These are phyloP conservation scores for Fraxinus pennsylvanica DNA, from an alignment of 257 asterid genomes.

Conservation along the genomic window DNA sequence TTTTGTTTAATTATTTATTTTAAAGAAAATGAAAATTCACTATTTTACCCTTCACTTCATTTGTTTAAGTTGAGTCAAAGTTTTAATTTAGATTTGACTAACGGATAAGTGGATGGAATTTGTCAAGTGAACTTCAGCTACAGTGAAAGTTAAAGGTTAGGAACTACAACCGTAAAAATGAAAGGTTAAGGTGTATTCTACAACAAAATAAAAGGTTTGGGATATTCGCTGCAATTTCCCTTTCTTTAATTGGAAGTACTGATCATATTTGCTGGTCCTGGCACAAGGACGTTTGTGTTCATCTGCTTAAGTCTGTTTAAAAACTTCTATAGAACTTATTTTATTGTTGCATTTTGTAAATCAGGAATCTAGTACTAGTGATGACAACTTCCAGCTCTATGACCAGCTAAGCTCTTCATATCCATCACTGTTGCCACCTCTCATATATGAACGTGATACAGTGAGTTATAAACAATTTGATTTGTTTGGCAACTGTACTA, in stretches of 20 bases:
- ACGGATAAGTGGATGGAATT: too few relatives aligned
- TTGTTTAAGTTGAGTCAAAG: too few relatives aligned
- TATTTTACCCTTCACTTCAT: too few relatives aligned
- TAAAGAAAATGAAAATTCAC: too few relatives aligned
- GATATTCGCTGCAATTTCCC: too few relatives aligned
- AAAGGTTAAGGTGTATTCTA: too few relatives aligned
- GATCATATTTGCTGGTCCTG: not conserved
- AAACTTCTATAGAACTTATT: not conserved
- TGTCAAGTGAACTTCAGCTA: too few relatives aligned
- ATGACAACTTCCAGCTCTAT: slow-evolving; percentile 59
- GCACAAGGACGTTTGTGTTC: not conserved
- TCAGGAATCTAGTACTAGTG: slow-evolving; percentile 51
- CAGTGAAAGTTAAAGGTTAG: too few relatives aligned
- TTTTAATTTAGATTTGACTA: too few relatives aligned
- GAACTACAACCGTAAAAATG: too few relatives aligned
- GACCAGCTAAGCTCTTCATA: slow-evolving; percentile 70
- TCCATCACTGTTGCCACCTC: slow-evolving; percentile 83
- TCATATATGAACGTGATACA: slow-evolving; percentile 80
- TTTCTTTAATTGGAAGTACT: not conserved
- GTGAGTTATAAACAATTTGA: slow-evolving; percentile 40
- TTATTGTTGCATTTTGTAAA: not conserved
- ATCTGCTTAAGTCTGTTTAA: not conserved
- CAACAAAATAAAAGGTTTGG: too few relatives aligned
- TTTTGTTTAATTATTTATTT: too few relatives aligned
- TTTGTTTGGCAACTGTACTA: not conserved